phyloP scores from a whole-genome alignment of 768 basidiomycete species.

The Boletus huronensis region DNA sequence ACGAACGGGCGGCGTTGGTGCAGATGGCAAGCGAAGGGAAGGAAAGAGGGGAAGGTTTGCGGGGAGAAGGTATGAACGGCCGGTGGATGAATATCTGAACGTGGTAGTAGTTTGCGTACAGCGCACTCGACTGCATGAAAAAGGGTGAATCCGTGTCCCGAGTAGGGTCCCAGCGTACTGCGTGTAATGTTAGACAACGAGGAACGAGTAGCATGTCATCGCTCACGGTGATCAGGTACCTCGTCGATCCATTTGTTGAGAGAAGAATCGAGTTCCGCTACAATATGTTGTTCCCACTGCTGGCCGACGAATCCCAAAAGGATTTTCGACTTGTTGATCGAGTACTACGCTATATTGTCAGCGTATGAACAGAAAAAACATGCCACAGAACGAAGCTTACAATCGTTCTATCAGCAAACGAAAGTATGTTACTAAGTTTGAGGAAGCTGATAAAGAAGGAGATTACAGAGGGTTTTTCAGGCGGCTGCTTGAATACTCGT shows the following conservation, averaged over 20 bases:
- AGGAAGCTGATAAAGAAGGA: constrained; percentile 52
- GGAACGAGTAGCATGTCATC: not conserved
- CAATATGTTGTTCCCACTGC: constrained; percentile 61
- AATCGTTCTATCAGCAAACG: constrained; percentile 59
- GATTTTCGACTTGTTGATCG: constrained; percentile 61
- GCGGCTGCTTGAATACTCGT: constrained; percentile 59
- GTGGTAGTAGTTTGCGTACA: constrained; percentile 54
- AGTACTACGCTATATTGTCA: constrained; percentile 46
- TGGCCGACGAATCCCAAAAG: constrained; percentile 46
- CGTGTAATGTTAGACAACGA: constrained; percentile 8
- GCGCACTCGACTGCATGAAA: constrained; percentile 47
- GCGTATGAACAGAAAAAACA: not conserved
- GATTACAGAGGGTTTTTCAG: constrained; percentile 50
- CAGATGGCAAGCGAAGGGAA: constrained; percentile 77
- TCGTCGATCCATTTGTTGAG: constrained; percentile 77
- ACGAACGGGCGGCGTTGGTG: constrained; percentile 79
- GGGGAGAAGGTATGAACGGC: constrained; percentile 69
- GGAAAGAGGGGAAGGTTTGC: constrained; percentile 44
- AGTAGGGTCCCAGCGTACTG: constrained; percentile 45
- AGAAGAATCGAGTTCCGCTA: constrained; percentile 70
- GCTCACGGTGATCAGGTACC: constrained; percentile 47
- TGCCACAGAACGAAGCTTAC: constrained; percentile 30
- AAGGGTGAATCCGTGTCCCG: constrained; percentile 34
- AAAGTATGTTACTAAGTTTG: constrained; percentile 60
- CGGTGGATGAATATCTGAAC: constrained; percentile 72